Conservation (phyloP, 805 yeast genomes). For the Metschnikowia lachancei region DNA sequence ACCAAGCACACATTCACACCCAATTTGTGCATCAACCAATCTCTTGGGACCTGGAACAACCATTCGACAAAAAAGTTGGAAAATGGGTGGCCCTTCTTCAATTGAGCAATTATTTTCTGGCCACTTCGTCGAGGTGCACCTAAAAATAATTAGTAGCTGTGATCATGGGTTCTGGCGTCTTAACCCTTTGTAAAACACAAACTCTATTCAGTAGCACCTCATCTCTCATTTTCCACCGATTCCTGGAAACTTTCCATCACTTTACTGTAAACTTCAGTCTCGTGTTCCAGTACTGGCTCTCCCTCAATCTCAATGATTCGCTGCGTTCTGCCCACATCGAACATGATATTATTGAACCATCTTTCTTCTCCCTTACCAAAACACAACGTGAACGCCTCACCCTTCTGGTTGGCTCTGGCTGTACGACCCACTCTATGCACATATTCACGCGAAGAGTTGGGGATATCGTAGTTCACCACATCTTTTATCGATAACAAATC, state of each 20-base stretch:
- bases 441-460: constrained; percentile 84
- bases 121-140: too few relatives aligned
- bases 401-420: constrained; percentile 83
- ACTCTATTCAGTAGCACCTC: not conserved
- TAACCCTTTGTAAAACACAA: too few relatives aligned
- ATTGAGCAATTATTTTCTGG: too few relatives aligned
- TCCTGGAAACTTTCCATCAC: constrained; percentile 29
- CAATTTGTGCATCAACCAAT: too few relatives aligned
- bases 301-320: constrained; percentile 20
- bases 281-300: constrained; percentile 23
- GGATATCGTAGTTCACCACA: constrained; percentile 89
- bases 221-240: constrained; percentile 8
- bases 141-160: too few relatives aligned
- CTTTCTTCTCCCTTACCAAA: constrained; percentile 75
- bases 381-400: constrained; percentile 72
- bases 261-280: constrained; percentile 25
- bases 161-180: too few relatives aligned
- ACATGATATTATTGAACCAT: constrained; percentile 53
- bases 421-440: constrained; percentile 97
- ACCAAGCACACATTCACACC: too few relatives aligned
- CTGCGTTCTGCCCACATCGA: constrained; percentile 46
- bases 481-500: constrained; percentile 68
- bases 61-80: too few relatives aligned
- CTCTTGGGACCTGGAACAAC: too few relatives aligned
- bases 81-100: too few relatives aligned